Base-by-base conservation (phyloP, 768 basidiomycete species). In the Rhodosporidiobolus sp. region DNA sequence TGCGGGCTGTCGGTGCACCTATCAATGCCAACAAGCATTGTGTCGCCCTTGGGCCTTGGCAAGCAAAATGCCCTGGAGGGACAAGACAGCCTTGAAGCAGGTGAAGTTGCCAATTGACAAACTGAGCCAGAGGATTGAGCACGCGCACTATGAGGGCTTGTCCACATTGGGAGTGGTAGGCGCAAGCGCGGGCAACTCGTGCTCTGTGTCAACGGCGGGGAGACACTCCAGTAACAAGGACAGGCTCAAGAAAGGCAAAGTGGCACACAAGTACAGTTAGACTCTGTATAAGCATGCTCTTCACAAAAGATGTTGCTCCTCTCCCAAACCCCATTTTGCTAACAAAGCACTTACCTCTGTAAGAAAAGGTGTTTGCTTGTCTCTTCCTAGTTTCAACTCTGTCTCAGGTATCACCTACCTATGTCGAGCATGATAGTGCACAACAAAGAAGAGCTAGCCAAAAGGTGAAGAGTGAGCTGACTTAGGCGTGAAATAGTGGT, bases 51-150 rank as follows among this genome's bases (percentile, higher is more conserved):
- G n/a, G n/a, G n/a, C n/a, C n/a, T n/a, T 69, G 14, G 45, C 34
- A 50, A 77, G 67, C 28, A 66, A 4, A 87, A 87, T 12, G 17
- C 53, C 63, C 43, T 84, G 84, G 62, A 99, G 85, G 81, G 98
- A 97, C 0, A 84, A 81, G 0, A 84, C 85, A 16, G 89, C 90
- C 32, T 86, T 88, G 9, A 83, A 83, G 20, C 92, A 86, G 10
- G 84, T 77, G 80, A 98, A 97, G 83, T 97, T 98, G 12, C 94
- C 96, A 11, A 98, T 80, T 0, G 92, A 91, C 0, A 90, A 94
- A 0, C 95, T 95, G 26, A 98, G 83, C 83, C 96, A 97, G 72
- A 98, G 83, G 64, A 97, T 83, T 78, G 68, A 63, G 35, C 67
- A 75, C 62, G 73, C 52, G 65, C 74, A 60, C 53, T 66, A 52